Conservation (phyloP, 2,329 filamentous ascomycete species). For the Sarocladiaceae sp. region DNA sequence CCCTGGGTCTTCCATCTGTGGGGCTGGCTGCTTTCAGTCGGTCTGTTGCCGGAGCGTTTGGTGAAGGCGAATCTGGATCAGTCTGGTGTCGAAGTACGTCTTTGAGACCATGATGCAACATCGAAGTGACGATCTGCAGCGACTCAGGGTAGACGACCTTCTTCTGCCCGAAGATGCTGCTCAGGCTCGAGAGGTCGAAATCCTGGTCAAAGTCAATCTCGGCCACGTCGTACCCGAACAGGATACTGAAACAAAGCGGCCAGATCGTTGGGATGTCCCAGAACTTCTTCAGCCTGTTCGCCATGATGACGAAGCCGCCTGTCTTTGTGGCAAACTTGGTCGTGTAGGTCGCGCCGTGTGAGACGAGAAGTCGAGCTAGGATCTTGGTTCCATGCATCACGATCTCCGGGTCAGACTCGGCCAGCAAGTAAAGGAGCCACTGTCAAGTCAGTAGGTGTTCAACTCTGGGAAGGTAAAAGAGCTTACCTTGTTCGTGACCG, state of each 20-base stretch:
- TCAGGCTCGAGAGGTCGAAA: constrained; percentile 70
- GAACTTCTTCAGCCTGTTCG: constrained; percentile 75
- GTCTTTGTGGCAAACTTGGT: constrained; percentile 80
- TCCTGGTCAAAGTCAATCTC: constrained; percentile 67
- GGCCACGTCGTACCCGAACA: constrained; percentile 80
- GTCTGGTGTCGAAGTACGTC: constrained; percentile 60
- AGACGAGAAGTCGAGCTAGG: constrained; percentile 75
- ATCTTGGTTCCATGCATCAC: constrained; percentile 80
- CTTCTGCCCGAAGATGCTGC: constrained; percentile 67
- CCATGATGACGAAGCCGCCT: constrained; percentile 84
- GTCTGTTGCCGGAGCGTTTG: constrained; percentile 12
- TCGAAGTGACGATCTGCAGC: constrained; percentile 73
- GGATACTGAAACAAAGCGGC: constrained; percentile 81
- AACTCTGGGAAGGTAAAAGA: too few relatives aligned
- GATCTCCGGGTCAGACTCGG: constrained; percentile 79
- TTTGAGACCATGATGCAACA: constrained; percentile 83
- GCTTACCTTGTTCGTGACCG: constrained; percentile 89
- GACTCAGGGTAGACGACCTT: constrained; percentile 73
- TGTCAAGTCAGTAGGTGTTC: constrained; percentile 28
- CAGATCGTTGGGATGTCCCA: constrained; percentile 84
- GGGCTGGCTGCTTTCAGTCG: constrained; percentile 1
- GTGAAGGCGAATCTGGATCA: constrained; percentile 50
- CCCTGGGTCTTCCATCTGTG: constrained; percentile 34
- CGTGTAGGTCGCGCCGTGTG: constrained; percentile 76
- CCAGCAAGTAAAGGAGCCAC: constrained; percentile 90